phyloP scores from a whole-genome alignment of 1,139 yeast genomes.

The Blastobotrys malaysiensis region DNA sequence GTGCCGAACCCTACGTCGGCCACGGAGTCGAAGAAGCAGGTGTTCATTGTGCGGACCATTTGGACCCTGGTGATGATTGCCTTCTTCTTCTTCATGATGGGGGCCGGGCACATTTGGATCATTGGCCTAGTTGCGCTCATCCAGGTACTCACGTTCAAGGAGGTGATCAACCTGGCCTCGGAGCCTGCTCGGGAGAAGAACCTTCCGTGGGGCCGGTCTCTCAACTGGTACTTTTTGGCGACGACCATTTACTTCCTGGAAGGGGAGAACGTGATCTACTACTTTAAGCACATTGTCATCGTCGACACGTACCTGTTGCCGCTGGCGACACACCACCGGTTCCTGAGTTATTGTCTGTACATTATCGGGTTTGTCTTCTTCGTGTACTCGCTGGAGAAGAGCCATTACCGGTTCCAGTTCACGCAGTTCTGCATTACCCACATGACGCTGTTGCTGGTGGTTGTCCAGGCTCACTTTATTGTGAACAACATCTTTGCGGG shows the following conservation, averaged over 20 bases:
- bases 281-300: slow-evolving; percentile 45
- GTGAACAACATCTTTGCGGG: slow-evolving; percentile 88
- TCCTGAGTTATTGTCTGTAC: slow-evolving; percentile 77
- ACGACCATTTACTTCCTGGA: slow-evolving; percentile 85
- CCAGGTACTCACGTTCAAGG: slow-evolving; percentile 82
- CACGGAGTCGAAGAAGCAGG: slow-evolving; percentile 61
- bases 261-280: slow-evolving; percentile 74
- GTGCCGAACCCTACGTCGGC: not conserved
- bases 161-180: slow-evolving; percentile 76
- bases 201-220: slow-evolving; percentile 73
- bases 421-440: slow-evolving; percentile 92
- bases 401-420: slow-evolving; percentile 85
- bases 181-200: slow-evolving; percentile 81
- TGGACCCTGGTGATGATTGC: slow-evolving; percentile 93
- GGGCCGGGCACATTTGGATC: slow-evolving; percentile 85
- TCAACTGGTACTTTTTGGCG: slow-evolving; percentile 73
- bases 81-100: slow-evolving; percentile 62
- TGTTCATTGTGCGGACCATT: slow-evolving; percentile 80
- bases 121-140: slow-evolving; percentile 64
- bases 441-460: slow-evolving; percentile 85
- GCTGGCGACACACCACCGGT: slow-evolving; percentile 64
- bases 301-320: slow-evolving; percentile 41
- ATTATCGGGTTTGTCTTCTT: slow-evolving; percentile 86
- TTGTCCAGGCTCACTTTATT: slow-evolving; percentile 90
- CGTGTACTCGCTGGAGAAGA: slow-evolving; percentile 84